Evolutionary conservation across 257 asterid species (phyloP).

Genomic region (Galeopsis tetrahit): DNA sequence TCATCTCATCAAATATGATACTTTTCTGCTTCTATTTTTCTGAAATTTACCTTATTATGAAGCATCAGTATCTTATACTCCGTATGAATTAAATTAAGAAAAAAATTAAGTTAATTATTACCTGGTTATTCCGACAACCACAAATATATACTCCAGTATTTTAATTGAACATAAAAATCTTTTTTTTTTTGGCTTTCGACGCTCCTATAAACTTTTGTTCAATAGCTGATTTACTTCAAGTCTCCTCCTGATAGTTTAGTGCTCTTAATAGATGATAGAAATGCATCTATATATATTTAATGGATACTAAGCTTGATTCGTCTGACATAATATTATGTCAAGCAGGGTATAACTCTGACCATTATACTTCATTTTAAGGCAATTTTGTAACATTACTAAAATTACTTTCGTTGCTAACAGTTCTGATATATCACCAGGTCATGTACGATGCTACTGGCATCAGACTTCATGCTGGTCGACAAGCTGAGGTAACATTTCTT

Average conservation of each 20-base stretch:
- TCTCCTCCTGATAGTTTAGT: slow-evolving; percentile 23
- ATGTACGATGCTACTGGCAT: slow-evolving; percentile 98
- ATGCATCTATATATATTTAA: slow-evolving; percentile 4
- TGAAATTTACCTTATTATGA: neutral
- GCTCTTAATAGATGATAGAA: neutral
- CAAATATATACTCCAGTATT: neutral
- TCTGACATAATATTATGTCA: neutral
- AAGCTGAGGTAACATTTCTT: slow-evolving; percentile 81
- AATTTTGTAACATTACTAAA: neutral
- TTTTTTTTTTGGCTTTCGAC: neutral
- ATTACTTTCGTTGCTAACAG: slow-evolving; percentile 33
- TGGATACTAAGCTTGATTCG: slow-evolving; percentile 18
- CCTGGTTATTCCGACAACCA: neutral
- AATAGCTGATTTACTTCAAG: slow-evolving; percentile 8
- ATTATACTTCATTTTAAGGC: slow-evolving; percentile 12
- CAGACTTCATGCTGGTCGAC: slow-evolving; percentile 98
- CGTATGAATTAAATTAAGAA: neutral
- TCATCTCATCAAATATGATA: slow-evolving; percentile 33
- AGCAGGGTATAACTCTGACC: slow-evolving; percentile 19
- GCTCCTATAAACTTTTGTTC: neutral
- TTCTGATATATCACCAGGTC: slow-evolving; percentile 58
- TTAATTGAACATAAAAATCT: neutral
- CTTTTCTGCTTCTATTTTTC: neutral
- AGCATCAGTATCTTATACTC: neutral
- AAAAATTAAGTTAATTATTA: neutral